Conservation (phyloP, 2,329 filamentous ascomycete genomes). For the Colletotrichum tropicicola region DNA sequence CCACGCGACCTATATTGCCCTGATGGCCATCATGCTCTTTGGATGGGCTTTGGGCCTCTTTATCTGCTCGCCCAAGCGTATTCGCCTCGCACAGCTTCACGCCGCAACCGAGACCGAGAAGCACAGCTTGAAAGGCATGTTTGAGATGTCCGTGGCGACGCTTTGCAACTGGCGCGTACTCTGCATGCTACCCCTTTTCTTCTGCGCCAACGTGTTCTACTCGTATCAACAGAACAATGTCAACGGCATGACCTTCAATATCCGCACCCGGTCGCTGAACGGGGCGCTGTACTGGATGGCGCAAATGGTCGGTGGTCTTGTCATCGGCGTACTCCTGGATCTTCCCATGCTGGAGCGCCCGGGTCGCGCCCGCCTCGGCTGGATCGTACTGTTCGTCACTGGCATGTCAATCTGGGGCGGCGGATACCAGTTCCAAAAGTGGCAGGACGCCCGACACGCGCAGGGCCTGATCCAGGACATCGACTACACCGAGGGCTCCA, state of each 20-base stretch:
- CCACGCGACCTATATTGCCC: constrained; percentile 59
- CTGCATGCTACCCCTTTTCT: constrained; percentile 62
- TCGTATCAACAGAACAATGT: constrained; percentile 65
- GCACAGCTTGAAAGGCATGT: constrained; percentile 44
- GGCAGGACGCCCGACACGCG: constrained; percentile 55
- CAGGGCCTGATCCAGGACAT: constrained; percentile 51
- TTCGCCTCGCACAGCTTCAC: constrained; percentile 47
- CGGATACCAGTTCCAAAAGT: constrained; percentile 72
- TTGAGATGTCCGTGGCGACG: constrained; percentile 46
- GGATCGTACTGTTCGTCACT: constrained; percentile 54
- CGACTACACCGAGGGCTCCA: constrained; percentile 54
- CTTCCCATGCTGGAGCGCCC: constrained; percentile 50
- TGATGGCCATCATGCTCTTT: constrained; percentile 57
- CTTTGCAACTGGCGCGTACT: constrained; percentile 54
- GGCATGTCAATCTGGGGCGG: constrained; percentile 66
- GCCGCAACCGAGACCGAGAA: constrained; percentile 47
- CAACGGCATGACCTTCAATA: constrained; percentile 63
- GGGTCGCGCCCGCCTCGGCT: constrained; percentile 55
- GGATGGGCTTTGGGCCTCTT: constrained; percentile 57
- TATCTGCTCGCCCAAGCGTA: constrained; percentile 56
- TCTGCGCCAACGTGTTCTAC: constrained; percentile 64
- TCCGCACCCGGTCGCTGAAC: constrained; percentile 64
- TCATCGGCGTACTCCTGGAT: constrained; percentile 57
- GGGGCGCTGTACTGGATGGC: constrained; percentile 64
- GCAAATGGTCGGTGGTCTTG: constrained; percentile 62